phyloP scores from a whole-genome alignment of 1,284 basidiomycete species.

The Ustilago bromivora region DNA sequence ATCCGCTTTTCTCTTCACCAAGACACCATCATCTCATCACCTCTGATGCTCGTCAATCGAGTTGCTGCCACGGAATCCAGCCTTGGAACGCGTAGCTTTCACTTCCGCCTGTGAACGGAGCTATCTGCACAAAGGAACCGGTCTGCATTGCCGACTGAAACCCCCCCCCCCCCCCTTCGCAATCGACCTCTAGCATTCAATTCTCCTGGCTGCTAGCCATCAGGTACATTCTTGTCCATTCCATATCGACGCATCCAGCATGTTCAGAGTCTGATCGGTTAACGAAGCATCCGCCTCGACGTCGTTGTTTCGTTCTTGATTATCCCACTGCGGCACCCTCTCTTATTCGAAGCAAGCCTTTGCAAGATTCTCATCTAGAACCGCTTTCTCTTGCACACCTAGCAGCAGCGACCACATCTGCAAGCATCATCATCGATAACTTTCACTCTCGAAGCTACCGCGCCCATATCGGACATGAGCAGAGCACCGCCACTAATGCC shows the following conservation, averaged over 20 bases:
- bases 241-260: not conserved
- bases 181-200: not conserved
- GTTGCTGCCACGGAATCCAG: not conserved
- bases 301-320: not conserved
- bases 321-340: not conserved
- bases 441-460: not conserved
- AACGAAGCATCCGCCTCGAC: not conserved
- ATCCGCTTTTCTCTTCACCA: not conserved
- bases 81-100: not conserved
- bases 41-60: conserved; percentile 8
- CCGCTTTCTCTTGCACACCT: not conserved
- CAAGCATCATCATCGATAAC: not conserved
- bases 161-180: no score
- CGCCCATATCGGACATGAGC: conserved; percentile 38
- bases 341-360: not conserved
- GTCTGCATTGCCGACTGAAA: conserved; percentile 6
- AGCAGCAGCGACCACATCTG: not conserved
- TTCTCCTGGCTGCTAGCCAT: not conserved
- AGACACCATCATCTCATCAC: conserved; percentile 6
- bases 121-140: not conserved
- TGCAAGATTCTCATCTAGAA: not conserved
- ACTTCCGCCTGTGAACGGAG: conserved; percentile 1
- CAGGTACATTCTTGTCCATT: not conserved
- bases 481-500: conserved; percentile 53
- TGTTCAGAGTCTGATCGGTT: conserved; percentile 7